A percentile compares a stretch with the other conserved stretches of the same genome.
Evolutionary conservation across 495 filamentous ascomycete species (phyloP).

Genomic region (Chlorociboria aeruginascens): DNA sequence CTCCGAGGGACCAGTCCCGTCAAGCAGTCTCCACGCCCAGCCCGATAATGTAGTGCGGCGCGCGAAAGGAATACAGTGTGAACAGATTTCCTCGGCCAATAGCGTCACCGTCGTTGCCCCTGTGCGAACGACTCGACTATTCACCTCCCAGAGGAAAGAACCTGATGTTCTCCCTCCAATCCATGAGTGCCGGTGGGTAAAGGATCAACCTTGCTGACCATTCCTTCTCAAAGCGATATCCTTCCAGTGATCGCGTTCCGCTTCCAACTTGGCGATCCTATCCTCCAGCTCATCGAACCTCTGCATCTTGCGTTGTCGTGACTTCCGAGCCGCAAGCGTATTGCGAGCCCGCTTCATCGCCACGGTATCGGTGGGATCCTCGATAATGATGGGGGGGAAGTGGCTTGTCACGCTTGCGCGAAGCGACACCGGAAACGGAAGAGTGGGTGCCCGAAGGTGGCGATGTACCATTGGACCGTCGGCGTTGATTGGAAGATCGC

Average conservation of each 20-base stretch:
- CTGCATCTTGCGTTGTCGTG: slow-evolving; percentile 58
- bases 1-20: background rate
- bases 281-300: slow-evolving; percentile 42
- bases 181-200: slow-evolving; percentile 19
- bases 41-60: too few relatives aligned
- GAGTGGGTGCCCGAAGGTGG: slow-evolving; percentile 46
- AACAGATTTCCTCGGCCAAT: slow-evolving; percentile 12
- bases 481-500: slow-evolving; percentile 14
- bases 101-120: slow-evolving; percentile 21
- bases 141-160: slow-evolving; percentile 16
- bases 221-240: slow-evolving; percentile 31
- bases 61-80: slow-evolving; percentile 4
- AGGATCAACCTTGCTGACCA: slow-evolving; percentile 14
- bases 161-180: slow-evolving; percentile 18
- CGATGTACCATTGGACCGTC: slow-evolving; percentile 31
- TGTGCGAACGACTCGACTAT: slow-evolving; percentile 10
- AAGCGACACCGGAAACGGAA: slow-evolving; percentile 53
- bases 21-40: background rate
- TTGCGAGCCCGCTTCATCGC: slow-evolving; percentile 92
- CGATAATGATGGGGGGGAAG: slow-evolving; percentile 67
- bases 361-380: slow-evolving; percentile 57
- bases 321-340: slow-evolving; percentile 90
- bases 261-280: slow-evolving; percentile 33
- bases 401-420: slow-evolving; percentile 64
- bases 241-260: slow-evolving; percentile 49